Evolutionary conservation across 2,329 filamentous ascomycete species (phyloP), one percentile per base, ranked within the genome.

Genomic region (Diaporthe helianthi): DNA sequence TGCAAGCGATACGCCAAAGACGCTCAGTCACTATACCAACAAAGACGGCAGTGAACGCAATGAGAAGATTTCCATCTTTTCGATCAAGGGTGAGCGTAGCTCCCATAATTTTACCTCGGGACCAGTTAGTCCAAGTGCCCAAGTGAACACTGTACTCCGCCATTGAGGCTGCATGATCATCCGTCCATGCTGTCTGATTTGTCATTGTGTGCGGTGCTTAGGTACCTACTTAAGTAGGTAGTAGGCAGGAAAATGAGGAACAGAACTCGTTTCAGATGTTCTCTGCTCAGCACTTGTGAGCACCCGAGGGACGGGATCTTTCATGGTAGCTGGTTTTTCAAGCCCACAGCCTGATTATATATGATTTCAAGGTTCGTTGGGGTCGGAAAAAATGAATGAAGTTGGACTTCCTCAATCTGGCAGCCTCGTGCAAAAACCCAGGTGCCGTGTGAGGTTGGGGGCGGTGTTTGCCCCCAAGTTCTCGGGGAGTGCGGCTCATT

Each of bases 41-140:
- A 63, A 80, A 80, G n/a, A 78, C 73, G 10, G 79, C 78, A 1
- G 79, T 44, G 65, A 79, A 79, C 5, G 78, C 76, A 26, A 78
- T 76, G 15, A 80, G 69, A 5, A 80, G 66, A 19, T 72, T 76
- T 6, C 77, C 79, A 47, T 78, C 72, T 1, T 65, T 68, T 9
- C 72, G 71, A 0, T 67, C 74, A 0, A 80, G 71, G 1, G 79
- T 81, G 9, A 80, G 68, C 0, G 79, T 81, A 2, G 74, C 60
- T 4, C 79, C 79, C 3, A 73, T 46, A 8, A 79, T 67, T 4
- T 68, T 54, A 0, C 79, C 78, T 29, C 75, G 67, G 13, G 75
- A 76, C 76, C 75, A 79, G 54, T 80, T 76, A 1, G 70, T 77
- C 78, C 78, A 79, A 19, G 75, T 61, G 4, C 55, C 55, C 4